These are phyloP conservation scores for Setaria italica DNA, from an alignment of 202 grass and related monocot genomes.

Conservation along the genomic window DNA sequence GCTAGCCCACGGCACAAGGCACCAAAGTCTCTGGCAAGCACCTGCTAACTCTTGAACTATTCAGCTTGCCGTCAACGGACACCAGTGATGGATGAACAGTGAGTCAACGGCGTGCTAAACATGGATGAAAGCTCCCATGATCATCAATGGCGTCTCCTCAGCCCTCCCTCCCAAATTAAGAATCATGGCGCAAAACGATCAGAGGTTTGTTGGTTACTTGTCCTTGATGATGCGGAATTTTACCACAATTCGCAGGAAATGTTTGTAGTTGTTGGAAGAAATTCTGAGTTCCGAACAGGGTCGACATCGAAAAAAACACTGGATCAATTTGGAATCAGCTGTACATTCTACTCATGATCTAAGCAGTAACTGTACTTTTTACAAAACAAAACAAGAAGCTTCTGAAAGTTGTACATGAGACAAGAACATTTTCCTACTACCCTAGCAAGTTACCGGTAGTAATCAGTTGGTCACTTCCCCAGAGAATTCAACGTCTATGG, in stretches of 20 bases:
- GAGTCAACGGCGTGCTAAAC: not conserved
- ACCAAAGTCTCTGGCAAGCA: not conserved
- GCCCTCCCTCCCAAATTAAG: not conserved
- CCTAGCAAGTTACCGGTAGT: not conserved
- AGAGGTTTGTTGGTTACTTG: too few species aligned
- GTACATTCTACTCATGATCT: not conserved
- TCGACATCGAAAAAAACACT: not conserved
- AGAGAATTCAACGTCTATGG: not conserved
- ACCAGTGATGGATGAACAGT: not conserved
- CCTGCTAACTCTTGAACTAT: not conserved
- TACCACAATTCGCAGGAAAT: not conserved
- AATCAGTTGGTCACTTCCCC: slow-evolving; percentile 2
- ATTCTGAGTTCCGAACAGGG: not conserved
- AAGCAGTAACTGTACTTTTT: not conserved
- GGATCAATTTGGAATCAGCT: not conserved
- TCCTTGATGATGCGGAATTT: not conserved
- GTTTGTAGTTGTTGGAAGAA: not conserved
- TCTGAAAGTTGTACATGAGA: not conserved
- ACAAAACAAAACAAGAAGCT: not conserved
- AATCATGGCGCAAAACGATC: not conserved
- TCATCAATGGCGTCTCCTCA: too few species aligned
- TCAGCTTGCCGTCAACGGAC: not conserved
- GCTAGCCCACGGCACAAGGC: not conserved
- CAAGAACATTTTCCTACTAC: not conserved
- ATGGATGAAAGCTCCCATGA: not conserved